A percentile compares a stretch with the other conserved stretches of the same genome.
phyloP scores from a whole-genome alignment of 345 rosid species.

The Populus tremula region DNA sequence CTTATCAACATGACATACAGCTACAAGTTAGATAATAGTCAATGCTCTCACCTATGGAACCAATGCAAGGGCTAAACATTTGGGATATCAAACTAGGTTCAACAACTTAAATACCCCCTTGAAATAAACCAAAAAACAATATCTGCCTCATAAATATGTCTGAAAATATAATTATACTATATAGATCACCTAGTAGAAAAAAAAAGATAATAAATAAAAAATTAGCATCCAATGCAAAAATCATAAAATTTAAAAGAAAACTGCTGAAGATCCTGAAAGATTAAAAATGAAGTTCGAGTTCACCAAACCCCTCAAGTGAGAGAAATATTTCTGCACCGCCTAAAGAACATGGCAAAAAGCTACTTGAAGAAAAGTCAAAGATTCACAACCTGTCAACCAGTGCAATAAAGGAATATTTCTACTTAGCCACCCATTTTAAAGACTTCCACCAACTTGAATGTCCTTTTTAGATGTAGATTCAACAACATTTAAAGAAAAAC shows the following conservation, averaged over 20 bases:
- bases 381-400: slow-evolving; percentile 4
- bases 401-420: neutral
- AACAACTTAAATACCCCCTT: neutral
- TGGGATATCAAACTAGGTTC: neutral
- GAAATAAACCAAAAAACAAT: neutral
- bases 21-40: slow-evolving; percentile 6
- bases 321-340: neutral
- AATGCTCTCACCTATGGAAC: neutral
- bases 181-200: neutral
- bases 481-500: neutral
- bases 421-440: slow-evolving; percentile 10
- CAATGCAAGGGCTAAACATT: neutral
- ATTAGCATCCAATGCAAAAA: neutral
- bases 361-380: slow-evolving; percentile 10
- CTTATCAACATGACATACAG: slow-evolving; percentile 13
- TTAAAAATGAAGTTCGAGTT: neutral
- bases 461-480: slow-evolving; percentile 12
- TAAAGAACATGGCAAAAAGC: neutral
- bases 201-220: neutral
- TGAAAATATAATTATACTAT: neutral
- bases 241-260: neutral
- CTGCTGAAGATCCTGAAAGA: neutral
- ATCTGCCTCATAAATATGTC: neutral
- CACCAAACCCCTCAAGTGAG: neutral
- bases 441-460: slow-evolving; percentile 22